Conservation (phyloP, 148 eudicot species). For the Nepenthes mirabilis region DNA sequence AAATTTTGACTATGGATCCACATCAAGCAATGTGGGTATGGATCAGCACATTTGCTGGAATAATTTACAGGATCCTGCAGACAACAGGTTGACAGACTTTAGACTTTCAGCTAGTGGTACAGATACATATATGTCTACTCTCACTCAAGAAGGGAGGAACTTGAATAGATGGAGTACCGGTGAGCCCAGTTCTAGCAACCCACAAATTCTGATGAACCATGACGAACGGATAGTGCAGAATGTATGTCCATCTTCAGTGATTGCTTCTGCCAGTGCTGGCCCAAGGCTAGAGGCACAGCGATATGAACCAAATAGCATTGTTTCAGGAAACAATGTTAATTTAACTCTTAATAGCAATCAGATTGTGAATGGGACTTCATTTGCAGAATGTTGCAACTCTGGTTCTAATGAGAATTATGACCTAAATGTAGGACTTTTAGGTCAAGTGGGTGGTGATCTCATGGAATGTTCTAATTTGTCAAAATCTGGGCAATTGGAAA, state of each 20-base stretch:
- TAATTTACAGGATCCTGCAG: constrained; percentile 36
- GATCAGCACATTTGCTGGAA: constrained; percentile 68
- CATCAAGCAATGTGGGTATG: constrained; percentile 41
- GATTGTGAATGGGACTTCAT: constrained; percentile 15
- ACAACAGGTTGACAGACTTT: constrained; percentile 33
- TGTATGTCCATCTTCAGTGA: constrained; percentile 23
- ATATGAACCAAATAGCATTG: constrained; percentile 8
- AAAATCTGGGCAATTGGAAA: constrained; percentile 24
- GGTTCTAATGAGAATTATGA: constrained; percentile 27
- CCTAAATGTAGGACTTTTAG: constrained; percentile 26
- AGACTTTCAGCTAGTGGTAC: constrained; percentile 22
- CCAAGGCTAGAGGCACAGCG: constrained; percentile 23
- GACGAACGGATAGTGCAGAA: constrained; percentile 18
- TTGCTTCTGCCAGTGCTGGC: constrained; percentile 19
- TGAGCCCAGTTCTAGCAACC: constrained; percentile 16
- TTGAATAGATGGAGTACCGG: constrained; percentile 24
- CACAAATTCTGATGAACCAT: constrained; percentile 13
- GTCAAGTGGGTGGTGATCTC: constrained; percentile 20
- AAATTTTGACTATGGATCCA: constrained; percentile 54
- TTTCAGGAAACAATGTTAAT: constrained; percentile 14
- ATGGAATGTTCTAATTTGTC: constrained; percentile 23
- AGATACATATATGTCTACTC: constrained; percentile 17
- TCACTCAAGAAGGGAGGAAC: constrained; percentile 15
- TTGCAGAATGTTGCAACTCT: constrained; percentile 23
- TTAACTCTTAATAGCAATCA: constrained; percentile 27